A percentile compares a stretch with the other conserved stretches of the same genome.
phyloP scores from a whole-genome alignment of 2,329 filamentous ascomycete species.

The Neopestalotiopsis clavispora region DNA sequence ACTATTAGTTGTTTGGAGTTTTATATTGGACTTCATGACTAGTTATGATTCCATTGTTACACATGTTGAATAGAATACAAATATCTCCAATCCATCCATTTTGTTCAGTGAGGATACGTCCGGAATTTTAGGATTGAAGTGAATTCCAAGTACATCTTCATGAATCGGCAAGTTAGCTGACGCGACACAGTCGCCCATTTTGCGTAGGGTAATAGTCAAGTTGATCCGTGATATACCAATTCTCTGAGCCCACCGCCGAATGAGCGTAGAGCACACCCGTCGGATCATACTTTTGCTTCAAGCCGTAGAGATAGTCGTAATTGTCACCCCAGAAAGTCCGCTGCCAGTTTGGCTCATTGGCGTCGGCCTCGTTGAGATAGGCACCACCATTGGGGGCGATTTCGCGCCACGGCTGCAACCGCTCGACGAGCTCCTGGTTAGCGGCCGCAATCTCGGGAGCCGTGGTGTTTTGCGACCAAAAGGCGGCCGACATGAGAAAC shows the following conservation, averaged over 20 bases:
- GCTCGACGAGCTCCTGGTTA: neutral
- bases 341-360: conserved; percentile 36
- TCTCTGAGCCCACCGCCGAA: conserved; percentile 43
- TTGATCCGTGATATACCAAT: conserved; percentile 7
- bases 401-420: conserved; percentile 19
- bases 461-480: neutral
- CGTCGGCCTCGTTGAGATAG: conserved; percentile 47
- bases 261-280: conserved; percentile 42
- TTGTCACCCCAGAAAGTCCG: conserved; percentile 39
- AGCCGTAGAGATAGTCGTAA: conserved; percentile 32
- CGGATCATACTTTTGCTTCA: conserved; percentile 49
- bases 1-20: too few species aligned
- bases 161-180: neutral
- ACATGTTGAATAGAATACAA: too few species aligned
- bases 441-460: neutral
- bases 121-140: too few species aligned
- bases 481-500: neutral
- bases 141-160: neutral
- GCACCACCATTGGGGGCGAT: conserved; percentile 27
- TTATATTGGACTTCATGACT: too few species aligned
- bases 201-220: neutral
- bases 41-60: too few species aligned
- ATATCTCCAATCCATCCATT: too few species aligned
- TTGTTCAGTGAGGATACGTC: too few species aligned
- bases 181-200: neutral